These are phyloP conservation scores for Gypsophila paniculata DNA, from an alignment of 179 eudicot species.

Conservation along the genomic window DNA sequence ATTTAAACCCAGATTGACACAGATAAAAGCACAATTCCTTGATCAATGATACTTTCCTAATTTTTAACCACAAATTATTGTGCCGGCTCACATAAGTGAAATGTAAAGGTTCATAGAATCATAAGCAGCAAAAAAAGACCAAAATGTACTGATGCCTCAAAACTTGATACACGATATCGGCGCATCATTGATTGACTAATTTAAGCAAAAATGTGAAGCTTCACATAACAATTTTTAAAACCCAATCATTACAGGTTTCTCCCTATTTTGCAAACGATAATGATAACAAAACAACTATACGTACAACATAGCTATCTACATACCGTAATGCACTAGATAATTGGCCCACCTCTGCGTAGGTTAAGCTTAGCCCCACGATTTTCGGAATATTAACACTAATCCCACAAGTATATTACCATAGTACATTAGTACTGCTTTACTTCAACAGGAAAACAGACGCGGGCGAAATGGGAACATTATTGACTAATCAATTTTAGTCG, in stretches of 20 bases:
- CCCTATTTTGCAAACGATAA: not conserved
- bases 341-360: conserved; percentile 12
- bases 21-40: not conserved
- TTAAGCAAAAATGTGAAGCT: conserved; percentile 4
- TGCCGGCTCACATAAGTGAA: not conserved
- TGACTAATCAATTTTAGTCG: not conserved
- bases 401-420: conserved; percentile 1
- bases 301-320: conserved; percentile 16
- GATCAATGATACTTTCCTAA: not conserved
- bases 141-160: not conserved
- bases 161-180: conserved; percentile 13
- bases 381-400: conserved; percentile 14
- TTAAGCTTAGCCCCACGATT: conserved; percentile 13
- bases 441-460: not conserved
- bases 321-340: conserved; percentile 12
- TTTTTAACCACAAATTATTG: too few species aligned
- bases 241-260: conserved; percentile 4
- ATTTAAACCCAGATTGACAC: not conserved
- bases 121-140: conserved; percentile 4
- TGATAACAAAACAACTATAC: not conserved
- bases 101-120: not conserved
- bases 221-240: not conserved
- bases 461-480: not conserved
- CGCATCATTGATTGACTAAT: conserved; percentile 14
- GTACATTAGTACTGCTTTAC: not conserved